phyloP scores from a whole-genome alignment of 208 protist species.

The Phytomonas francai region DNA sequence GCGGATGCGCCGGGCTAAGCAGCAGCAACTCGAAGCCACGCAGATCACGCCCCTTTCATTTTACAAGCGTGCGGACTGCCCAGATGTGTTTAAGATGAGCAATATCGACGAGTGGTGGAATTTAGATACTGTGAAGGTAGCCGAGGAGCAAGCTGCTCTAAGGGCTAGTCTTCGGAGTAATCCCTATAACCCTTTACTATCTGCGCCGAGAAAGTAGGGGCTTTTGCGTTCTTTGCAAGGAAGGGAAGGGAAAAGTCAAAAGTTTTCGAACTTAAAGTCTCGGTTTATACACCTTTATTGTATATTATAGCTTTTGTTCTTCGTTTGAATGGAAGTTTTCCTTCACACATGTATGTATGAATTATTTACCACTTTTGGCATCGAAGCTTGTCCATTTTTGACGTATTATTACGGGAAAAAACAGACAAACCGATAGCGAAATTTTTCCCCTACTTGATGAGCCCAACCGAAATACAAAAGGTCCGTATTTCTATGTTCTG shows the following conservation, averaged over 20 bases:
- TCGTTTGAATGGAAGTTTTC: background rate
- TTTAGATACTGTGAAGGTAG: constrained; percentile 45
- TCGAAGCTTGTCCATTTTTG: background rate
- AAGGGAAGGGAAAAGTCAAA: background rate
- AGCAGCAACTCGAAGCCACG: constrained; percentile 15
- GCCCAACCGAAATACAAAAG: background rate
- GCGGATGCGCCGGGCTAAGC: constrained; percentile 12
- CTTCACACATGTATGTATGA: constrained; percentile 7
- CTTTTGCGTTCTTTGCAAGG: background rate
- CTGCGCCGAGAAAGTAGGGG: background rate
- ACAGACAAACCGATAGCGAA: background rate
- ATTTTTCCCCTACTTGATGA: background rate
- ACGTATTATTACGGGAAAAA: constrained; percentile 9
- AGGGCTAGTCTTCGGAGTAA: constrained; percentile 22
- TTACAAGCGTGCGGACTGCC: constrained; percentile 16
- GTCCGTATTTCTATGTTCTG: too few relatives aligned
- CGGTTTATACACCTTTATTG: background rate
- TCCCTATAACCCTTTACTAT: constrained; percentile 11
- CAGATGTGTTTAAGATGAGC: constrained; percentile 68
- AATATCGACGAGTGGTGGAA: constrained; percentile 75
- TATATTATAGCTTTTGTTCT: constrained; percentile 16
- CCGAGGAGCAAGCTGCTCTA: constrained; percentile 18
- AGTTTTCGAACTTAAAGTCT: background rate
- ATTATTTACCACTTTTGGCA: background rate
- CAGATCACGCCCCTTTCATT: constrained; percentile 19